A percentile compares a stretch with the other conserved stretches of the same genome.
Evolutionary conservation across 2,329 filamentous ascomycete genomes (phyloP).

Genomic region (Microthyrium microscopicum): DNA sequence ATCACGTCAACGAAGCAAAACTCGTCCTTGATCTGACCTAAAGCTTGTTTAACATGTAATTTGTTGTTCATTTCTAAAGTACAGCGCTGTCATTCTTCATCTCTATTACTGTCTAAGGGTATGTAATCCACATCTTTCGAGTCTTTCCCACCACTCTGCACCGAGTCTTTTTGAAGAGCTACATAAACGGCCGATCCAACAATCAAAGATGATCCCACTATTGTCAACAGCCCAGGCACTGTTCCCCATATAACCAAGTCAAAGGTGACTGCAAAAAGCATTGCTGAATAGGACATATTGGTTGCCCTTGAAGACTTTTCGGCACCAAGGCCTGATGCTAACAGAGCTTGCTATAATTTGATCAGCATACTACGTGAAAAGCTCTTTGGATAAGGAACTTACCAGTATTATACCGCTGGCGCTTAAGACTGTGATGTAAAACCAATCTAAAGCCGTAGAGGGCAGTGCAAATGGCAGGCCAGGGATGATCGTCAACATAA

Average conservation of each 20-base stretch:
- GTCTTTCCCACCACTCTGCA: no score
- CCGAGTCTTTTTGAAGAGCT: conserved; percentile 38
- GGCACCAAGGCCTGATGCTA: conserved; percentile 58
- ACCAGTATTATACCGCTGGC: conserved; percentile 60
- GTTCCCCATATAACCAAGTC: conserved; percentile 48
- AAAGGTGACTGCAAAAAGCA: conserved; percentile 50
- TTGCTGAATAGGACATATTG: conserved; percentile 53
- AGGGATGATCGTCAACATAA: conserved; percentile 41
- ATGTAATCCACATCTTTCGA: no score
- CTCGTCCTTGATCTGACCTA: no score
- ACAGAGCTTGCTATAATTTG: conserved; percentile 48
- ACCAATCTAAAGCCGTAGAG: conserved; percentile 41
- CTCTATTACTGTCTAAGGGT: no score
- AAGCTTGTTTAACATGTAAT: no score
- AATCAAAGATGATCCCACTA: conserved; percentile 46
- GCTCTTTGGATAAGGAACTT: conserved; percentile 13
- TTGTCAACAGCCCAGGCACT: conserved; percentile 39
- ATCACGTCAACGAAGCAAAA: no score
- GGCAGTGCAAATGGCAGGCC: conserved; percentile 41
- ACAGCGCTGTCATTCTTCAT: no score
- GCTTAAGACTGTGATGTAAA: conserved; percentile 50
- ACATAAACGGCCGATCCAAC: conserved; percentile 48
- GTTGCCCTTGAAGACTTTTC: conserved; percentile 48
- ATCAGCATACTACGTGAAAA: no score
- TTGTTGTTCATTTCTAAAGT: no score